Conservation (phyloP, 495 filamentous ascomycete species). For the Penicillium macrosclerotiorum region DNA sequence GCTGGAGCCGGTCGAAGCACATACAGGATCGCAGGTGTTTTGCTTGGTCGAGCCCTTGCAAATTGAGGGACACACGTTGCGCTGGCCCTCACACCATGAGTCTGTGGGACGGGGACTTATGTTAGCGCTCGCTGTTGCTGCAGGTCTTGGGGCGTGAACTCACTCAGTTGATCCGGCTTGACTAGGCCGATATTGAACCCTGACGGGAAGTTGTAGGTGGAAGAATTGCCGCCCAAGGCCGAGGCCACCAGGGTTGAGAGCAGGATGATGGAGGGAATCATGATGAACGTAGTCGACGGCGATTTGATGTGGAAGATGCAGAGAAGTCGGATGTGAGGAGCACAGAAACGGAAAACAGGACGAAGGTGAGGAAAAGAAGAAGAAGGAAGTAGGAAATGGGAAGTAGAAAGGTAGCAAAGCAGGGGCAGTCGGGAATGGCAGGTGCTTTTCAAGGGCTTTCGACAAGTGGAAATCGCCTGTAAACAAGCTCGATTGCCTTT, state of each 20-base stretch:
- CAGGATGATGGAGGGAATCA: constrained; percentile 33
- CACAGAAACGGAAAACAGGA: constrained; percentile 19
- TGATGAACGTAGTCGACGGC: constrained; percentile 20
- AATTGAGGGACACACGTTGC: constrained; percentile 45
- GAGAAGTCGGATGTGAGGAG: constrained; percentile 15
- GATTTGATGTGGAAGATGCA: constrained; percentile 6
- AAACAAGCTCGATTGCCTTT: background rate
- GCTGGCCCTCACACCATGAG: constrained; percentile 46
- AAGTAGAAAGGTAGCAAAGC: no score
- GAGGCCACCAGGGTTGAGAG: constrained; percentile 33
- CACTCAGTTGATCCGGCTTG: constrained; percentile 27
- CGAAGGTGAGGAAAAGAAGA: constrained; percentile 20
- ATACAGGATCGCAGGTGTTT: constrained; percentile 46
- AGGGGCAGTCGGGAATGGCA: background rate
- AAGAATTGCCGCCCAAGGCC: constrained; percentile 24
- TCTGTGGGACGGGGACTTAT: constrained; percentile 20
- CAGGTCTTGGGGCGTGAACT: constrained; percentile 6
- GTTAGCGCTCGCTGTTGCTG: constrained; percentile 5
- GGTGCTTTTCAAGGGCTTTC: background rate
- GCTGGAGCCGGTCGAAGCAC: constrained; percentile 10
- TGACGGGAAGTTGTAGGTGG: constrained; percentile 35
- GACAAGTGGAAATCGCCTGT: constrained; percentile 1
- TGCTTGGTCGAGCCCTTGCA: constrained; percentile 39
- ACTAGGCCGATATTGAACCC: constrained; percentile 40
- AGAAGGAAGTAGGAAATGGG: constrained; percentile 14